Evolutionary conservation across 2,329 filamentous ascomycete species (phyloP), one percentile per base, ranked within the genome.

Genomic region (Colletotrichum endophyticum): DNA sequence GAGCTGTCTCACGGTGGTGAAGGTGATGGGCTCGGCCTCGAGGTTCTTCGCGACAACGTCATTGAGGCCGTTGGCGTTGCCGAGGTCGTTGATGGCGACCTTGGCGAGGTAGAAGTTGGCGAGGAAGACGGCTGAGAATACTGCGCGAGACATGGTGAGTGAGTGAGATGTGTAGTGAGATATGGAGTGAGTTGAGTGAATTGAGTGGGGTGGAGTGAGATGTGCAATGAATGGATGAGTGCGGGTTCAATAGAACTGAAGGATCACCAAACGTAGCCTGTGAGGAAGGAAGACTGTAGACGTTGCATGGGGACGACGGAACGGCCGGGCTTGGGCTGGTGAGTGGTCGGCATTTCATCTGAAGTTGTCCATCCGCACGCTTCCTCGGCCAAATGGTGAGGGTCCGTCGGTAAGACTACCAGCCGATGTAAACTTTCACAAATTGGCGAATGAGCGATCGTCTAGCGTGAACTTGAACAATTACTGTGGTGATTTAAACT

Each of bases 1-100:
- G 2, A 81, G 34, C 6, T 63, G 66, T 11, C 66, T 67, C 27
- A 80, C 8, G 12, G 79, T 77, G 27, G 79, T 81, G 27, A 81
- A 78, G 22, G n/a, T 44, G 22, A 70, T 66, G 4, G 70, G 74
- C 34, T 74, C 59, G 22, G 15, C 64, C 16, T 49, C 22, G 28
- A 73, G 64, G 8, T 30, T 15, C 27, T 53, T 19, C 8, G 30
- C 11, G 16, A 73, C 6, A 56, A n/a, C n/a, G 8, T 27, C 34
- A 12, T 15, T n/a, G 34, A 76, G 57, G 22, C 74, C 74, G 67
- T 76, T 66, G 34, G 70, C 64, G 11, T 32, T 22, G 32, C 39
- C 36, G 19, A 73, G 74, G 70, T 76, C 74, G 25, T 53, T 44
- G 27, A 76, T 76, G 22, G 64, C 57, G 34, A 59, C 49, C 59